Percentiles rank a stretch among this genome's conserved stretches.
Conservation (phyloP, 176 grass and related monocot genomes). For the Carex parvula region DNA sequence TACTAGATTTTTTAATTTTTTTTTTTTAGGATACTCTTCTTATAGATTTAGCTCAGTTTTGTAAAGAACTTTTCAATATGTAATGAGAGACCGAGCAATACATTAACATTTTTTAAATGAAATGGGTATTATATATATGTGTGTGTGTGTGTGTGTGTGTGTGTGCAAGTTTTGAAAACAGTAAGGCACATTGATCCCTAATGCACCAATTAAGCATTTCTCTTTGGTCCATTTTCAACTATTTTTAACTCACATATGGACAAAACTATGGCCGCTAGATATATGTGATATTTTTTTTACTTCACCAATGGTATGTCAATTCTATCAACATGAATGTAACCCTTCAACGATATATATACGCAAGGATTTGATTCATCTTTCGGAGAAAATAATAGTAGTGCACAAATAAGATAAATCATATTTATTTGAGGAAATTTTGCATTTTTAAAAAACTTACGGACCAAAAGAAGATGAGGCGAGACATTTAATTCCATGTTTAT, state of each 20-base stretch:
- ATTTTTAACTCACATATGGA: too few relatives aligned
- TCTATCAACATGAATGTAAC: too few relatives aligned
- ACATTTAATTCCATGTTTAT: background rate
- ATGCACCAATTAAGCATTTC: background rate
- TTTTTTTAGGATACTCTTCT: background rate
- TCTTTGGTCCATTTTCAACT: background rate
- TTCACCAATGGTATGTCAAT: too few relatives aligned
- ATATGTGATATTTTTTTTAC: too few relatives aligned
- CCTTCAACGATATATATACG: too few relatives aligned
- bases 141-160: too few relatives aligned
- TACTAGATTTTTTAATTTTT: background rate
- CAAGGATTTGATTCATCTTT: too few relatives aligned
- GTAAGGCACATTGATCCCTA: background rate
- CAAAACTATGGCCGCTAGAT: background rate
- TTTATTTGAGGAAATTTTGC: too few relatives aligned
- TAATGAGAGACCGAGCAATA: background rate
- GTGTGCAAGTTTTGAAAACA: background rate
- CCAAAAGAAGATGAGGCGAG: background rate
- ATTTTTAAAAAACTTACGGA: background rate
- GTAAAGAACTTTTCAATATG: background rate
- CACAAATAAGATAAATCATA: too few relatives aligned
- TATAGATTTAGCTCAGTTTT: background rate
- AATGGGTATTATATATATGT: background rate
- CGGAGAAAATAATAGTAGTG: too few relatives aligned
- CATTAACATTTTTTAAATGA: background rate